Conservation (phyloP, 164 flowering plant species). For the Macadamia tetraphylla region DNA sequence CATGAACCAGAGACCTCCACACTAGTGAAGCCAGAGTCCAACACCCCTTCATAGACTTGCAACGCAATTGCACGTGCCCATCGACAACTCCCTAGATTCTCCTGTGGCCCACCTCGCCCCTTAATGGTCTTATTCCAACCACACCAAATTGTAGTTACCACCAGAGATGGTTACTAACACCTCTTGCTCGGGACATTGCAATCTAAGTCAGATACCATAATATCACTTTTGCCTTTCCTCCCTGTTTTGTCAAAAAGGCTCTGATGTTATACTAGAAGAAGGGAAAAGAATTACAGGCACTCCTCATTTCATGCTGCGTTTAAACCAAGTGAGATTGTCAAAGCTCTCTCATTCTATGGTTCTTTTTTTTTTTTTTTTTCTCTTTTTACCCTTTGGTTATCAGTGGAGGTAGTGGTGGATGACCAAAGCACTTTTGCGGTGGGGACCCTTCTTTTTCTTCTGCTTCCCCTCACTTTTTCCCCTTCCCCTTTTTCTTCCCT, state of each 20-base stretch:
- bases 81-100: constrained; percentile 10
- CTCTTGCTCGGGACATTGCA: constrained; percentile 26
- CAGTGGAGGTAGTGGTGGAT: constrained; percentile 46
- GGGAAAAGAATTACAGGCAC: constrained; percentile 22
- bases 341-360: constrained; percentile 27
- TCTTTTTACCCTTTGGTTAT: constrained; percentile 17
- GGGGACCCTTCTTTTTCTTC: constrained; percentile 27
- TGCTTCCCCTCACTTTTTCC: too few species aligned
- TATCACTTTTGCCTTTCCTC: constrained; percentile 19
- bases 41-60: constrained; percentile 31
- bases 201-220: constrained; percentile 69
- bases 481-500: constrained; percentile 7
- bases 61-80: constrained; percentile 16
- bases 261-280: constrained; percentile 36
- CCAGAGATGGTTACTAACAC: constrained; percentile 12
- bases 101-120: not conserved
- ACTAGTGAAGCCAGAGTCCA: constrained; percentile 52
- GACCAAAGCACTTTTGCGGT: constrained; percentile 46
- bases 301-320: constrained; percentile 29
- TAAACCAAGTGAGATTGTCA: constrained; percentile 42
- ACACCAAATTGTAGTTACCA: not conserved
- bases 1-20: constrained; percentile 38
- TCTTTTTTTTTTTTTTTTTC: not conserved
- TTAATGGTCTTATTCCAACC: not conserved
- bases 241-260: constrained; percentile 41